phyloP scores from a whole-genome alignment of 1,139 yeast genomes.

The Torulaspora globosa region DNA sequence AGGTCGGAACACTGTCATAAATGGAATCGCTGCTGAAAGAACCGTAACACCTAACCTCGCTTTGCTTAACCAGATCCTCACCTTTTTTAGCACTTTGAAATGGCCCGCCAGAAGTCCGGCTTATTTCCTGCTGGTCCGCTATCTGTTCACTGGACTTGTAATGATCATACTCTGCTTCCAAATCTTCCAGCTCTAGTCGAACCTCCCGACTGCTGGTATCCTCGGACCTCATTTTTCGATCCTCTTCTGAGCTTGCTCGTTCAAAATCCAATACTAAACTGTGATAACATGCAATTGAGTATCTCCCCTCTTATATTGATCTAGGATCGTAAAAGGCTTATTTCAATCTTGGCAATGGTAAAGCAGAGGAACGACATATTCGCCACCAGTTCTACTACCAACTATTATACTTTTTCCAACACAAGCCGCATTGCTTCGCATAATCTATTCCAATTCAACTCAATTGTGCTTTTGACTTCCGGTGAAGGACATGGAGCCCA shows the following conservation, averaged over 20 bases:
- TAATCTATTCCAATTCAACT: no score
- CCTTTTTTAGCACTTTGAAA: conserved; percentile 5
- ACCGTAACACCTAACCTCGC: conserved; percentile 9
- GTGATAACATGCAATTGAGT: no score
- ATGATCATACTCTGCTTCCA: conserved; percentile 31
- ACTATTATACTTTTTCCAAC: neutral
- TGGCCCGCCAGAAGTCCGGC: neutral
- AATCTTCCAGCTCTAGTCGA: conserved; percentile 20
- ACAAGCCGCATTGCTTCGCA: neutral
- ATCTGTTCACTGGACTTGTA: conserved; percentile 22
- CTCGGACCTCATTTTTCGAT: neutral
- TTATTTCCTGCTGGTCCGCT: conserved; percentile 1
- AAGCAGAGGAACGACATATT: neutral
- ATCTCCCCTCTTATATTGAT: neutral
- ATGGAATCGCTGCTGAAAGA: conserved; percentile 18
- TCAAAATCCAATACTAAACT: no score
- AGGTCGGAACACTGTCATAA: conserved; percentile 19
- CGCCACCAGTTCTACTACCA: neutral
- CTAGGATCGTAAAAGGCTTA: no score
- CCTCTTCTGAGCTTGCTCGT: neutral
- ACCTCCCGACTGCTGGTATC: neutral
- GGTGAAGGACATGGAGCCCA: neutral
- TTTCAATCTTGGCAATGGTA: neutral
- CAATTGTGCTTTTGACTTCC: neutral
- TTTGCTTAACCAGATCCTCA: conserved; percentile 5